Evolutionary conservation across 305 asterid species (phyloP), one percentile per base, ranked within the genome.

Genomic region (Striga hermonthica): DNA sequence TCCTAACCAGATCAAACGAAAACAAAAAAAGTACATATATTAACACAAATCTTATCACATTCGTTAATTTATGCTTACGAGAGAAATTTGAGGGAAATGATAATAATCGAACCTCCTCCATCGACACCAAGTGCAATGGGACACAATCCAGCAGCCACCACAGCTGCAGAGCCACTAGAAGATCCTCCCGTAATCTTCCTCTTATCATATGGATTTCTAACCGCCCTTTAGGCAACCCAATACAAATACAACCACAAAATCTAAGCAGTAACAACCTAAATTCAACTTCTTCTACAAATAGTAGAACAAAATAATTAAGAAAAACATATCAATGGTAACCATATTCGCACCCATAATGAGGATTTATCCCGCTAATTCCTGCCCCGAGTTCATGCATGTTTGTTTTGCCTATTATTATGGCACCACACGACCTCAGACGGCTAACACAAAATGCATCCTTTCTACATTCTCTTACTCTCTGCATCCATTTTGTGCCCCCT

Each of bases 381-480:
- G 95, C 95, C 65, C 98, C 98, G 49, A 91, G 95, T 76, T 91
- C 97, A 57, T 91, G 98, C 97, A 91, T 91, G 60, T 89, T 91
- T 16, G 97, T 87, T 68, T 91, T 91, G 14, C 97, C 98, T 1
- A 89, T 85, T 9, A 89, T 70, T 45, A 91, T 68, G 68, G 98
- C 95, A 40, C 97, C 98, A 58, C 97, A 91, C 56, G 67, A 70
- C n/a, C 97, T 72, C 60, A 91, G 80, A 10, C 91, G 86, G 38
- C 70, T 78, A 50, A 91, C 93, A 37, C 98, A 91, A 12, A 75
- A 75, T 0, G 97, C 95, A 64, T 91, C 98, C 1, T 79, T 79
- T n/a, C 48, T 69, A 39, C 97, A 91, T 6, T 70, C 60, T 72
- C 97, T 76, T 13, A 78, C 88, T 77, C 82, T 81, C 64, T 89